These are phyloP conservation scores for Salisapilia sapeloensis DNA, from an alignment of 352 stramenopile species.

Conservation along the genomic window DNA sequence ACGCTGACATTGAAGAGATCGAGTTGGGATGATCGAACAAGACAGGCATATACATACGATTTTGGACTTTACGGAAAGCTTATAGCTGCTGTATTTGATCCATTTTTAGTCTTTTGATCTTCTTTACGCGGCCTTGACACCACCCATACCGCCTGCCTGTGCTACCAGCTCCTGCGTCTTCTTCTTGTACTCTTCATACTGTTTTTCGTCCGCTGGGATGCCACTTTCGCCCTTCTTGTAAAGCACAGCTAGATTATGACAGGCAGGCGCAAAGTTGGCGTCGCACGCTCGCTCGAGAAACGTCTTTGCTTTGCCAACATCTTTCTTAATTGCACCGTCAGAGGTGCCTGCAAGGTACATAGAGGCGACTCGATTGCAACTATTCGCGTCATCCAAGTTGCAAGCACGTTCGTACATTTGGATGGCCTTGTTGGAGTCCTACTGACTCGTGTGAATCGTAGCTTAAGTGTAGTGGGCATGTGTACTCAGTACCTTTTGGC, in stretches of 20 bases:
- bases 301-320: conserved; percentile 34
- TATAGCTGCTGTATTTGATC: no score
- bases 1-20: no score
- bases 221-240: conserved; percentile 76
- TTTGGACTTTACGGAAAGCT: no score
- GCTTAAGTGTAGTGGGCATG: neutral
- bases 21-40: no score
- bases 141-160: conserved; percentile 41
- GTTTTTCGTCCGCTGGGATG: conserved; percentile 36
- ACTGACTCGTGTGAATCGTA: neutral
- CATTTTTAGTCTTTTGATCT: no score
- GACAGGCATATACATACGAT: no score
- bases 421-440: conserved; percentile 47
- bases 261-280: conserved; percentile 72
- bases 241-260: conserved; percentile 81
- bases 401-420: conserved; percentile 63
- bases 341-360: conserved; percentile 34
- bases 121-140: conserved; percentile 22
- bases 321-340: conserved; percentile 19
- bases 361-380: conserved; percentile 66
- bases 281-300: conserved; percentile 65
- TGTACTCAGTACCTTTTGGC: conserved; percentile 24
- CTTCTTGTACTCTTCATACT: conserved; percentile 55
- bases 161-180: conserved; percentile 65
- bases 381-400: conserved; percentile 49